phyloP scores from a whole-genome alignment of 352 stramenopile genomes.

The Pythium utonaiense region DNA sequence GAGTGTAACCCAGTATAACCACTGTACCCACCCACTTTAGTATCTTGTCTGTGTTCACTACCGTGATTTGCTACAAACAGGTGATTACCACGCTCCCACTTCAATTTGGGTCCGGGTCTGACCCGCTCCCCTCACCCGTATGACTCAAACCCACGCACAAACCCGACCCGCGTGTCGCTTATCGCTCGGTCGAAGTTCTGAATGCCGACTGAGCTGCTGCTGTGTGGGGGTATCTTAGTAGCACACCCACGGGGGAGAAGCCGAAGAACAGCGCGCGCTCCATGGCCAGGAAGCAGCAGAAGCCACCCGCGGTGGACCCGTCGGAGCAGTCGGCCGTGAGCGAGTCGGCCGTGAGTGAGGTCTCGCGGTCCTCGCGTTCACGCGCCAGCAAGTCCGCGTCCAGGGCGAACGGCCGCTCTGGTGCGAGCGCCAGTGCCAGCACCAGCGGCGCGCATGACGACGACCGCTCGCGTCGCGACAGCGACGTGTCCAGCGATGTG shows the following conservation, averaged over 20 bases:
- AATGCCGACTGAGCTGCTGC: constrained; percentile 3
- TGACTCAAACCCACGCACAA: constrained; percentile 14
- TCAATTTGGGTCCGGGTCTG: constrained; percentile 24
- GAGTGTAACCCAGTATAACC: constrained; percentile 1
- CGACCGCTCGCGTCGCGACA: constrained; percentile 6
- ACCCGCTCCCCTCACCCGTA: not conserved
- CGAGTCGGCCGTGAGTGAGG: constrained; percentile 1
- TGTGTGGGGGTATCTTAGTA: not conserved
- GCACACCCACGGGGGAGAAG: not conserved
- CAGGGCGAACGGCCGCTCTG: not conserved
- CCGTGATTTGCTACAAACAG: not conserved
- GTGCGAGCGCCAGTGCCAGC: not conserved
- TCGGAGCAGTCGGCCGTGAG: constrained; percentile 21
- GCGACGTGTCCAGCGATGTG: constrained; percentile 27
- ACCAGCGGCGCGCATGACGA: not conserved
- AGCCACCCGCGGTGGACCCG: constrained; percentile 5
- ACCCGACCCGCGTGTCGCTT: constrained; percentile 22
- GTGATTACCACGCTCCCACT: constrained; percentile 5
- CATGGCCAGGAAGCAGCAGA: constrained; percentile 22
- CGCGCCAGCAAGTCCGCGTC: not conserved
- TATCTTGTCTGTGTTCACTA: too few relatives aligned
- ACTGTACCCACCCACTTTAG: not conserved
- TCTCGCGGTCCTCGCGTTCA: constrained; percentile 11
- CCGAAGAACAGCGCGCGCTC: not conserved
- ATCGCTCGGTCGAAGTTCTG: constrained; percentile 10